Evolutionary conservation across 805 yeast genomes (phyloP).

Genomic region (Candida gorgasii): DNA sequence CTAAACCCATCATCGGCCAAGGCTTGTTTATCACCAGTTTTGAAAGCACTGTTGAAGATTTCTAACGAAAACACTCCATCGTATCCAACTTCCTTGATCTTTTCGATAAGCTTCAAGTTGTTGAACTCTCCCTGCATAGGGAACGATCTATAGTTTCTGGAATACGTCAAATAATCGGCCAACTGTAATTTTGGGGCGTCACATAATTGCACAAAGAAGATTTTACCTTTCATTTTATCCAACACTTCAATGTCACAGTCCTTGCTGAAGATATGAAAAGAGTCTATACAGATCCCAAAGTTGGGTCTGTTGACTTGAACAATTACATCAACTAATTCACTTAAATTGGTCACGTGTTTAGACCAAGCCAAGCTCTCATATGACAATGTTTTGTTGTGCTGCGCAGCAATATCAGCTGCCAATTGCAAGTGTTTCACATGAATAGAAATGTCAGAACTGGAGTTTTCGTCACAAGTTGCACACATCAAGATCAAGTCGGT

Average conservation of each 20-base stretch:
- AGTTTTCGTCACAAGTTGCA: constrained; percentile 14
- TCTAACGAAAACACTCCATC: constrained; percentile 16
- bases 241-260: constrained; percentile 3
- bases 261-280: constrained; percentile 22
- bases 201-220: constrained; percentile 25
- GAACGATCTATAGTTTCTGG: constrained; percentile 15
- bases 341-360: constrained; percentile 17
- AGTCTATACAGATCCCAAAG: constrained; percentile 27
- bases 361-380: constrained; percentile 29
- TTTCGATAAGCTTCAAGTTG: constrained; percentile 4
- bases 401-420: constrained; percentile 17
- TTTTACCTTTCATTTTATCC: constrained; percentile 14
- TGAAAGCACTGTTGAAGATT: constrained; percentile 17
- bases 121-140: constrained; percentile 16
- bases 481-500: constrained; percentile 15
- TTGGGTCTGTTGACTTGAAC: constrained; percentile 20
- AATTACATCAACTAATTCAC: constrained; percentile 17
- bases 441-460: constrained; percentile 8
- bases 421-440: constrained; percentile 13
- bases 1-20: constrained; percentile 18
- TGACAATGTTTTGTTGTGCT: constrained; percentile 19
- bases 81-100: constrained; percentile 9
- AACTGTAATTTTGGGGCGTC: constrained; percentile 19
- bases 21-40: constrained; percentile 2
- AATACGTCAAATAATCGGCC: constrained; percentile 9